Evolutionary conservation across 257 asterid species (phyloP).

Genomic region (Handroanthus guayacan): DNA sequence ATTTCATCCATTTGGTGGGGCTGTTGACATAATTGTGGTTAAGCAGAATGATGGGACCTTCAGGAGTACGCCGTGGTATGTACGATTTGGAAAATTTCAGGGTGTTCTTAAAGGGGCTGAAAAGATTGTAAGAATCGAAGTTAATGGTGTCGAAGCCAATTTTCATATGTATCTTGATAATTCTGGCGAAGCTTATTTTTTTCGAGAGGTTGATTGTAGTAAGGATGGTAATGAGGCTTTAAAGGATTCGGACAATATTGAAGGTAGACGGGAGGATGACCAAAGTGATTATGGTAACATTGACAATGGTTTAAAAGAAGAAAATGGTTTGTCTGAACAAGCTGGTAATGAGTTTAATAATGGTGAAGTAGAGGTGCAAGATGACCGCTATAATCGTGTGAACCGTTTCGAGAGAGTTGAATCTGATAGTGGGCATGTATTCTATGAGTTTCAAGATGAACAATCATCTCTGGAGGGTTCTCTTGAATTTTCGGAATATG

Average conservation of each 20-base stretch:
- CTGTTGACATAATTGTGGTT: constrained; percentile 80
- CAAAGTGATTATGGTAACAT: constrained; percentile 30
- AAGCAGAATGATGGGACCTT: constrained; percentile 75
- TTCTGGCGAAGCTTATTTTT: constrained; percentile 81
- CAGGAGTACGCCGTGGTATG: constrained; percentile 87
- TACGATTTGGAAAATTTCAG: constrained; percentile 81
- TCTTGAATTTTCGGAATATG: constrained; percentile 55
- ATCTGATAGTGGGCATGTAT: constrained; percentile 56
- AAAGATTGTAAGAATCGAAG: constrained; percentile 72
- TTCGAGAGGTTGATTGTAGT: constrained; percentile 52
- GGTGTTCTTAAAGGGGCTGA: constrained; percentile 81
- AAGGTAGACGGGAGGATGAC: constrained; percentile 33
- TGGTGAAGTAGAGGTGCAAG: constrained; percentile 53
- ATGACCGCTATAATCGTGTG: constrained; percentile 58
- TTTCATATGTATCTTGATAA: constrained; percentile 79
- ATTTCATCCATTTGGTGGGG: constrained; percentile 90
- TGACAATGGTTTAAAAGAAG: constrained; percentile 35
- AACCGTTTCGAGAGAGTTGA: constrained; percentile 57
- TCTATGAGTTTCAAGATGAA: constrained; percentile 71
- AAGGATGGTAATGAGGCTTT: constrained; percentile 39
- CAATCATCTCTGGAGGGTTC: constrained; percentile 57
- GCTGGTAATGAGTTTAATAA: constrained; percentile 42
- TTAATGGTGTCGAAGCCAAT: constrained; percentile 73
- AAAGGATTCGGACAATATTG: constrained; percentile 40
- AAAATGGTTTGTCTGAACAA: constrained; percentile 36